A percentile compares a stretch with the other conserved stretches of the same genome.
Conservation (phyloP, 768 basidiomycete species). For the Pleurotus tuber-regium region DNA sequence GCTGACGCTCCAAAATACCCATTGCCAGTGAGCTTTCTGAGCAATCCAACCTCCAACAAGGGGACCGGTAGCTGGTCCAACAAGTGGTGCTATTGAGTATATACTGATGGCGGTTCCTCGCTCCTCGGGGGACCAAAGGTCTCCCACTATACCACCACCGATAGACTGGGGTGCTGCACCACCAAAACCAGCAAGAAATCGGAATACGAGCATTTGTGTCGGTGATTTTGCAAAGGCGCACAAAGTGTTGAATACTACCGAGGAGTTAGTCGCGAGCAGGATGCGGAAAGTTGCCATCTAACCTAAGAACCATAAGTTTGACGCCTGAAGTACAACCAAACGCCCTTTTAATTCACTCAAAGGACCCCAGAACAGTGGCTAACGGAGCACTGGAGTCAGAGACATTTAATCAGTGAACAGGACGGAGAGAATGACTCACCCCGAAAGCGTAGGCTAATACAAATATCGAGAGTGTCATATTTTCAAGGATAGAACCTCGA, state of each 20-base stretch:
- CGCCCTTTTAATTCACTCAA: slow-evolving; percentile 38
- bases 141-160: slow-evolving; percentile 55
- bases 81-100: slow-evolving; percentile 52
- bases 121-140: slow-evolving; percentile 51
- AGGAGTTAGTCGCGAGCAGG: neutral
- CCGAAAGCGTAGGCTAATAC: slow-evolving; percentile 37
- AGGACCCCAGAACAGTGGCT: slow-evolving; percentile 38
- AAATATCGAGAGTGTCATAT: slow-evolving; percentile 42
- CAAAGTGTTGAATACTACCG: slow-evolving; percentile 41
- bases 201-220: slow-evolving; percentile 54
- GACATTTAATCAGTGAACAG: slow-evolving; percentile 1
- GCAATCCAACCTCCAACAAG: slow-evolving; percentile 43
- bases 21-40: slow-evolving; percentile 50
- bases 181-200: slow-evolving; percentile 63
- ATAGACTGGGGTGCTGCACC: slow-evolving; percentile 62
- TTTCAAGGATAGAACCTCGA: slow-evolving; percentile 30
- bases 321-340: slow-evolving; percentile 47
- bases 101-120: slow-evolving; percentile 51
- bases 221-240: slow-evolving; percentile 52
- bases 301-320: slow-evolving; percentile 62
- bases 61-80: slow-evolving; percentile 41
- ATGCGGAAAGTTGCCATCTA: slow-evolving; percentile 21
- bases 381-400: neutral
- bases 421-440: slow-evolving; percentile 17
- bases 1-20: slow-evolving; percentile 60